Evolutionary conservation across 2,329 filamentous ascomycete genomes (phyloP), one percentile per base, ranked within the genome.

Genomic region (Fusarium napiforme): DNA sequence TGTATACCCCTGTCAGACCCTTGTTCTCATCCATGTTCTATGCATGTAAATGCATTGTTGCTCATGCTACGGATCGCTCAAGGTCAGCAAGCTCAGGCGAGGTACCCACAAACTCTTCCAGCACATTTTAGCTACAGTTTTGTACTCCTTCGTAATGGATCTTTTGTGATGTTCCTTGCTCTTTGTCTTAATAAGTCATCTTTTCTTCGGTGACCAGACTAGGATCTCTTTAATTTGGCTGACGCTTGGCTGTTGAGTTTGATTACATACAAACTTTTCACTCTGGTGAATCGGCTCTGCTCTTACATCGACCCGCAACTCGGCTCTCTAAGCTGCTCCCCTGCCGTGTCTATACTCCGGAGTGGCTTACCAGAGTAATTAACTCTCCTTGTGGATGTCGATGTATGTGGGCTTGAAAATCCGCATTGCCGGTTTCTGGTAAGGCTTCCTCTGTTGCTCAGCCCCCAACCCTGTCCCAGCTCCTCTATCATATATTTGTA

Each of bases 21-120:
- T 61, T 60, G 74, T 46, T 53, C 47, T 55, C 45, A 47, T 55
- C 66, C 71, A 62, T 60, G 71, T 69, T 67, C 53, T 65, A 67
- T 76, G 73, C 73, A 77, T 75, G 65, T 65, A 55, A 66, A 69
- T 73, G 72, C 70, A 78, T 74, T 67, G 76, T 72, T 75, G 58
- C 67, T 75, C 71, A 55, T 60, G 63, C 61, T 76, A 71, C 55
- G 39, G 45, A 55, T 72, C 37, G 45, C 59, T 49, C 56, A 23
- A 65, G 57, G 67, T 55, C 45, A 72, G 67, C 57, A 50, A 58
- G 57, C 67, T 77, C 55, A 60, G 53, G 62, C 58, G 56, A 62
- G 55, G 73, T 78, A 64, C 64, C 76, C 74, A 71, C 71, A 69
- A 67, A 62, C 67, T 62, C 60, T 56, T 68, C 62, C 56, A 60